A percentile compares a stretch with the other conserved stretches of the same genome.
phyloP scores from a whole-genome alignment of 345 rosid species.

The Erysimum cheiranthoides region DNA sequence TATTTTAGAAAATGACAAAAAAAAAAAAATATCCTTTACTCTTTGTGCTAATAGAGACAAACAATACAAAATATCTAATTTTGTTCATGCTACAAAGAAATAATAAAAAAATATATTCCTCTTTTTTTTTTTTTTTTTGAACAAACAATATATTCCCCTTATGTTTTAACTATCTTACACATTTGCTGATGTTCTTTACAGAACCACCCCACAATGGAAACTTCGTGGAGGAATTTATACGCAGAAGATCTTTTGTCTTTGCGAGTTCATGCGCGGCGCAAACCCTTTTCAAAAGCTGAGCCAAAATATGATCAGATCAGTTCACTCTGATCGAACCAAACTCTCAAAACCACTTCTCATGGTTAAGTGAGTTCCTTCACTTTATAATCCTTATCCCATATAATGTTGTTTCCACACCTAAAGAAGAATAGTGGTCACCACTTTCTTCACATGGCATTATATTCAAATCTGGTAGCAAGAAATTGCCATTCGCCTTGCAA shows the following conservation, averaged over 20 bases:
- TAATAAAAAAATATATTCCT: background rate
- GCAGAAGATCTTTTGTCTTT: background rate
- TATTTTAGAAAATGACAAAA: too few relatives aligned
- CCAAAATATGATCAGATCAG: conserved; percentile 35
- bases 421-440: background rate
- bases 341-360: conserved; percentile 21
- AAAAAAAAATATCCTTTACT: background rate
- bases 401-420: conserved; percentile 41
- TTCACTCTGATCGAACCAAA: conserved; percentile 15
- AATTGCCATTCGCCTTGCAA: conserved; percentile 29
- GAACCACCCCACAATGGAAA: conserved; percentile 1
- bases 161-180: conserved; percentile 24
- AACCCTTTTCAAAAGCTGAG: conserved; percentile 5
- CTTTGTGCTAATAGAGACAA: conserved; percentile 31
- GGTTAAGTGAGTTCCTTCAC: conserved; percentile 29
- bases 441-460: conserved; percentile 65
- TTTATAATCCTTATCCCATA: conserved; percentile 47
- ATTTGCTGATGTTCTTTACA: conserved; percentile 22
- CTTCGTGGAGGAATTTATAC: conserved; percentile 8
- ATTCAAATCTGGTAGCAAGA: conserved; percentile 79
- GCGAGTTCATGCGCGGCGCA: background rate
- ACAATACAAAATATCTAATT: conserved; percentile 15
- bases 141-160: background rate
- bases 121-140: too few relatives aligned
- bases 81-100: conserved; percentile 19